Percentiles rank a stretch among this genome's conserved stretches.
These are phyloP conservation scores for Biancaea sappan DNA, from an alignment of 306 rosid species.

Conservation along the genomic window DNA sequence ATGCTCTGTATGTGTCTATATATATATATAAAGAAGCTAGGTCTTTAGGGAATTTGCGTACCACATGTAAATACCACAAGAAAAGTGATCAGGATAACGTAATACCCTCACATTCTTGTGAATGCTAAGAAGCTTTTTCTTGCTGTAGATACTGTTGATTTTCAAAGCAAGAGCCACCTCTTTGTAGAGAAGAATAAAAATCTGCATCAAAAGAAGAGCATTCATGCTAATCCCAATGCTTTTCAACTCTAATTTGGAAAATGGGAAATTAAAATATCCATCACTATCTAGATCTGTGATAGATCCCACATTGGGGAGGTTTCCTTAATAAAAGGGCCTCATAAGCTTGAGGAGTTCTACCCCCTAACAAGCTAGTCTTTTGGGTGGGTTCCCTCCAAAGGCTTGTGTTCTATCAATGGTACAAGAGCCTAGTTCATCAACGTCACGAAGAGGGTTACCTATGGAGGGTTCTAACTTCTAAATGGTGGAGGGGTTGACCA, in stretches of 20 bases:
- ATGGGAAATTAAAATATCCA: background rate
- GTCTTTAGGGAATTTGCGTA: conserved; percentile 41
- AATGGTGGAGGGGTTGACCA: too few relatives aligned
- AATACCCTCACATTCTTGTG: conserved; percentile 98
- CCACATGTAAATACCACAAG: conserved; percentile 96
- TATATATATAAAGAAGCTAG: background rate
- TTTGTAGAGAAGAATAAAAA: conserved; percentile 94
- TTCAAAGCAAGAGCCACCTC: conserved; percentile 98
- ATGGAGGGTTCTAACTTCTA: too few relatives aligned
- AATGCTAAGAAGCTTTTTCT: conserved; percentile 84
- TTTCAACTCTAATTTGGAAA: conserved; percentile 1
- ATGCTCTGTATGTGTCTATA: background rate
- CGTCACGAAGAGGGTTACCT: too few relatives aligned
- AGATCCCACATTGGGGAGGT: too few relatives aligned
- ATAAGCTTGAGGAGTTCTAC: too few relatives aligned
- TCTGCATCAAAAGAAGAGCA: conserved; percentile 51
- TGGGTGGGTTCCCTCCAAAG: too few relatives aligned
- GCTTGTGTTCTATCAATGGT: too few relatives aligned
- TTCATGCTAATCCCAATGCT: conserved; percentile 15
- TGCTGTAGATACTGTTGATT: conserved; percentile 95
- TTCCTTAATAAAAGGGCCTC: too few relatives aligned
- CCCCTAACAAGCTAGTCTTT: too few relatives aligned
- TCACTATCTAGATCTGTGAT: too few relatives aligned
- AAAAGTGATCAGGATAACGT: conserved; percentile 97
- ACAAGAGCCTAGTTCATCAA: too few relatives aligned